Evolutionary conservation across 2,329 filamentous ascomycete species (phyloP).

Genomic region (Epichloe glyceriae): DNA sequence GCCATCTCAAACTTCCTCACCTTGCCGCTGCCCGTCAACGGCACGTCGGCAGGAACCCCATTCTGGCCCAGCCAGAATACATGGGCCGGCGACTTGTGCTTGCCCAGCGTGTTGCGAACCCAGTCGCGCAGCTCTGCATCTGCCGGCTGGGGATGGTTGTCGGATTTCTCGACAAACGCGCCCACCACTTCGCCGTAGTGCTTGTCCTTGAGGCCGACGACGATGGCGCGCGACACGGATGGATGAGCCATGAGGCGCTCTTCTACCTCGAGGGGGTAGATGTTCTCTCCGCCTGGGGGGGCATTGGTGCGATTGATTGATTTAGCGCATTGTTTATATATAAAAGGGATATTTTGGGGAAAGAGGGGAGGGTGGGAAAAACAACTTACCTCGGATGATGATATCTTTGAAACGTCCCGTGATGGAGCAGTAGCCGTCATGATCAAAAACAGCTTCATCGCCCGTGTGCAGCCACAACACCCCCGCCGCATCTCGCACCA

Average conservation of each 20-base stretch:
- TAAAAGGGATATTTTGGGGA: too few species aligned
- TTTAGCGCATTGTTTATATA: not conserved
- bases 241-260: slow-evolving; percentile 56
- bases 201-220: slow-evolving; percentile 56
- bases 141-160: slow-evolving; percentile 25
- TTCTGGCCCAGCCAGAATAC: slow-evolving; percentile 63
- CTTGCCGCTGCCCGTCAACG: slow-evolving; percentile 60
- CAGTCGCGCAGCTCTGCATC: slow-evolving; percentile 47
- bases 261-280: slow-evolving; percentile 64
- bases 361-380: not conserved
- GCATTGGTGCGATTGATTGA: not conserved
- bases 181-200: slow-evolving; percentile 63
- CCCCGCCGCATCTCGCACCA: slow-evolving; percentile 38
- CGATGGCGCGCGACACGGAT: slow-evolving; percentile 48
- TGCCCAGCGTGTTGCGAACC: slow-evolving; percentile 47
- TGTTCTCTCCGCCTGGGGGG: slow-evolving; percentile 51
- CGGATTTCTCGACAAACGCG: slow-evolving; percentile 41
- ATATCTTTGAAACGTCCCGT: slow-evolving; percentile 71
- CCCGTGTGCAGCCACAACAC: slow-evolving; percentile 54
- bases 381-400: slow-evolving; percentile 50
- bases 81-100: slow-evolving; percentile 57
- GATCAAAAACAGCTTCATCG: slow-evolving; percentile 56
- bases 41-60: slow-evolving; percentile 40
- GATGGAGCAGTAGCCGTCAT: slow-evolving; percentile 56
- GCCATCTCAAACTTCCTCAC: slow-evolving; percentile 55